Percentiles rank a stretch among this genome's conserved stretches.
Evolutionary conservation across 306 rosid genomes (phyloP).

Genomic region (Acmispon strigosus): DNA sequence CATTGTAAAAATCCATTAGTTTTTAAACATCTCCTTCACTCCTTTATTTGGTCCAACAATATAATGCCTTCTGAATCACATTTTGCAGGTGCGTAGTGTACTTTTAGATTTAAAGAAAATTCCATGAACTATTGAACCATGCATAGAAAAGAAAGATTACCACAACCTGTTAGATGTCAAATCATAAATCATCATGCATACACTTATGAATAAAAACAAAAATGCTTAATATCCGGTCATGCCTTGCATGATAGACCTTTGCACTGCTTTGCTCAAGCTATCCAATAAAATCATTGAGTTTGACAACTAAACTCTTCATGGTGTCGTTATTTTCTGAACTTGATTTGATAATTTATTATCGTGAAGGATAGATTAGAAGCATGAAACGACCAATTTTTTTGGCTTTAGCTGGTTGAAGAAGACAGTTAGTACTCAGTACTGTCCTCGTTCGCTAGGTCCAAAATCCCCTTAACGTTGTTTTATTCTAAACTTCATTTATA

Average conservation of each 20-base stretch:
- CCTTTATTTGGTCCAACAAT: no score
- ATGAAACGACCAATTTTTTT: conserved; percentile 1
- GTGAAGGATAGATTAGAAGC: neutral
- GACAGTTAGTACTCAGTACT: conserved; percentile 1
- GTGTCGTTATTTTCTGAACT: neutral
- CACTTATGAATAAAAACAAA: conserved; percentile 9
- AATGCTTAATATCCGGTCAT: neutral
- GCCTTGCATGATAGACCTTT: neutral
- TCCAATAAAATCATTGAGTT: neutral
- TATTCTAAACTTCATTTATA: neutral
- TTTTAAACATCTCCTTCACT: no score
- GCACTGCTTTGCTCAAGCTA: neutral
- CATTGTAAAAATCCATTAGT: no score
- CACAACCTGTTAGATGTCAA: neutral
- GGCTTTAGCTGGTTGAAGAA: neutral
- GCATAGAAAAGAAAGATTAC: neutral
- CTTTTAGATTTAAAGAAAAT: neutral
- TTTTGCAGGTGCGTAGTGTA: conserved; percentile 1
- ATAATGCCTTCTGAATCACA: neutral
- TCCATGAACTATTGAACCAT: conserved; percentile 14
- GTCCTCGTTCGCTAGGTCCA: neutral
- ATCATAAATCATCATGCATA: neutral
- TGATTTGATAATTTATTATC: neutral
- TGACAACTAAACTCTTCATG: neutral
- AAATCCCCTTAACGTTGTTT: neutral